phyloP scores from a whole-genome alignment of 331 rosid genomes.

The Quercus tomentella region DNA sequence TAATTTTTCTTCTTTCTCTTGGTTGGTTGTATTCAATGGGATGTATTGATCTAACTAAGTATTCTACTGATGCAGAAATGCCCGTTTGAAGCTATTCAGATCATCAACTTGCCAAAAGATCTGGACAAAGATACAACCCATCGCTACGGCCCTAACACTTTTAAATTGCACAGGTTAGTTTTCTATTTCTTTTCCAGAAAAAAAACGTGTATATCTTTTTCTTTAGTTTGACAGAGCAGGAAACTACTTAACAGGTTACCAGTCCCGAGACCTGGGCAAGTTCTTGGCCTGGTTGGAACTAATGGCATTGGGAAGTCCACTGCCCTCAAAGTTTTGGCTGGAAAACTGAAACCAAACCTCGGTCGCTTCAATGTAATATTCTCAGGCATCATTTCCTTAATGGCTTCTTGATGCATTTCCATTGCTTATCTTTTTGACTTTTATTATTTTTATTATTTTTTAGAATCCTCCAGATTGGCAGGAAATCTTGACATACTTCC shows the following conservation, averaged over 20 bases:
- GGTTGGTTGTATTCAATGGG: background rate
- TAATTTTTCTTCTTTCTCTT: background rate
- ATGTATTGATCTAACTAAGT: slow-evolving; percentile 3
- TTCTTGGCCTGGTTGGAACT: slow-evolving; percentile 94
- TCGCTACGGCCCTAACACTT: slow-evolving; percentile 93
- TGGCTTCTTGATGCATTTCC: background rate
- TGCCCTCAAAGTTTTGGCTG: slow-evolving; percentile 96
- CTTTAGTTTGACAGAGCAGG: slow-evolving; percentile 3
- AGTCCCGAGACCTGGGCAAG: slow-evolving; percentile 97
- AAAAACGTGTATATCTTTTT: background rate
- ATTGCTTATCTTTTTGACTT: background rate
- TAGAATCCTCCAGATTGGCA: slow-evolving; percentile 99
- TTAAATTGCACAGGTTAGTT: slow-evolving; percentile 83
- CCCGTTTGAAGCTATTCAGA: slow-evolving; percentile 97
- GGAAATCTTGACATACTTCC: slow-evolving; percentile 85
- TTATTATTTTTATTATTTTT: slow-evolving; percentile 5
- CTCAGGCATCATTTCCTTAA: background rate
- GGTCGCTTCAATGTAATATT: slow-evolving; percentile 83
- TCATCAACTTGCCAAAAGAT: slow-evolving; percentile 91
- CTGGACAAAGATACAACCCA: slow-evolving; percentile 91
- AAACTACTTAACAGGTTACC: slow-evolving; percentile 64
- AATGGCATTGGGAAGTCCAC: slow-evolving; percentile 98
- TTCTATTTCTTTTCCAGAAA: background rate
- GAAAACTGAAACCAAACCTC: slow-evolving; percentile 87
- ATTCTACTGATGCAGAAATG: slow-evolving; percentile 66